Evolutionary conservation across 2,329 filamentous ascomycete species (phyloP).

Genomic region (Penicillium brevicompactum): DNA sequence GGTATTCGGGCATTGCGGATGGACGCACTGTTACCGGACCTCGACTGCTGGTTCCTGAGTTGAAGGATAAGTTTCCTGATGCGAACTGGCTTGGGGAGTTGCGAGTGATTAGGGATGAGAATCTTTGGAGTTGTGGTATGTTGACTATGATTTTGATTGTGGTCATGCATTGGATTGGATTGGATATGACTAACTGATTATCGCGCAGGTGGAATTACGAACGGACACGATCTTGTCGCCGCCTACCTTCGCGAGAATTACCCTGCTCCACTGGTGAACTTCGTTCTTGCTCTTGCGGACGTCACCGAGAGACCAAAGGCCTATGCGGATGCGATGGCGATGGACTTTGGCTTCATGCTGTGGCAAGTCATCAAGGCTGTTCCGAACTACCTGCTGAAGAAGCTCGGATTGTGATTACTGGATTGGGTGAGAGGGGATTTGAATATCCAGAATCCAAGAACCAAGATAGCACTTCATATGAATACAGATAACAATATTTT

Average conservation of each 20-base stretch:
- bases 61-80: conserved; percentile 27
- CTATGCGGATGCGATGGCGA: conserved; percentile 23
- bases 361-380: conserved; percentile 22
- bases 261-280: conserved; percentile 31
- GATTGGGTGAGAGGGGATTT: no score
- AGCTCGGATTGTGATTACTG: background rate
- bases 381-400: conserved; percentile 1
- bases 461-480: no score
- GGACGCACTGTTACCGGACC: conserved; percentile 26
- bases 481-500: no score
- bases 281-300: conserved; percentile 38
- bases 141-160: background rate
- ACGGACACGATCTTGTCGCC: conserved; percentile 29
- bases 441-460: no score
- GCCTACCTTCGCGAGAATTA: conserved; percentile 24
- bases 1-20: conserved; percentile 26
- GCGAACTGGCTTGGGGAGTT: conserved; percentile 25
- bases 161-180: no score
- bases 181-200: background rate
- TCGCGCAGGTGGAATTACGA: conserved; percentile 27
- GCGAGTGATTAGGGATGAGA: conserved; percentile 24
- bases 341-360: conserved; percentile 15
- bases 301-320: conserved; percentile 27
- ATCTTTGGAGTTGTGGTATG: conserved; percentile 29
- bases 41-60: conserved; percentile 20